These are phyloP conservation scores for Phoma sp. DNA, from an alignment of 2,329 filamentous ascomycete genomes.

Conservation along the genomic window DNA sequence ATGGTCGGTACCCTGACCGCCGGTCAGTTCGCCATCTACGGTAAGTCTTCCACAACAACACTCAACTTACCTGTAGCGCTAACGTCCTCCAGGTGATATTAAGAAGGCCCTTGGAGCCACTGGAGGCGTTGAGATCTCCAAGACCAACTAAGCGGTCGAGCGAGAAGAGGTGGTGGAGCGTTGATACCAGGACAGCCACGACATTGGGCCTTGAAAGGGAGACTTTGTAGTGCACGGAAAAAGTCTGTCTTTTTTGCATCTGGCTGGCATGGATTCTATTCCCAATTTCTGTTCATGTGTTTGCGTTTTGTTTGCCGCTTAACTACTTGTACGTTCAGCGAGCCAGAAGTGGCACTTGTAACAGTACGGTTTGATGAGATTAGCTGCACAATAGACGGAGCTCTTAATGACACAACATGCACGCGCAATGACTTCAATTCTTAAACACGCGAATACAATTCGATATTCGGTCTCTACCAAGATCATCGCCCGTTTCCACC, in stretches of 20 bases:
- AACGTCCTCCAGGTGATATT: slow-evolving; percentile 54
- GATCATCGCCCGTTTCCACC: too few species aligned
- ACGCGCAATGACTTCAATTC: neutral
- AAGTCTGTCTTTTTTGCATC: slow-evolving; percentile 43
- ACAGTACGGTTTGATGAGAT: slow-evolving; percentile 38
- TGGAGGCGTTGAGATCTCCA: slow-evolving; percentile 60
- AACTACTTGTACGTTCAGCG: slow-evolving; percentile 36
- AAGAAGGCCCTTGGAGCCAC: slow-evolving; percentile 73
- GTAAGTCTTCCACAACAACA: slow-evolving; percentile 39
- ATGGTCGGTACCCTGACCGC: slow-evolving; percentile 67
- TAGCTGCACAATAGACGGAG: slow-evolving; percentile 42
- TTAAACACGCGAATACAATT: too few species aligned
- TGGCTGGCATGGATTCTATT: slow-evolving; percentile 32
- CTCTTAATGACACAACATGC: slow-evolving; percentile 22
- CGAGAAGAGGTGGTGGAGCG: slow-evolving; percentile 14
- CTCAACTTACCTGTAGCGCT: neutral
- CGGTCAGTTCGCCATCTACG: slow-evolving; percentile 86
- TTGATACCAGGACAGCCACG: slow-evolving; percentile 42
- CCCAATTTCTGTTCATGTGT: slow-evolving; percentile 33
- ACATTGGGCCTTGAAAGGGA: slow-evolving; percentile 18
- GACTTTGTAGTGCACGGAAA: slow-evolving; percentile 30
- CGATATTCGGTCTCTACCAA: too few species aligned
- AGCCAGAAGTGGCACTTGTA: slow-evolving; percentile 32
- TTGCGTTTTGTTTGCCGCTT: slow-evolving; percentile 34
- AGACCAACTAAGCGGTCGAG: slow-evolving; percentile 30